A percentile compares a stretch with the other conserved stretches of the same genome.
Evolutionary conservation across 805 yeast species (phyloP).

Genomic region (Candida odintsovae): DNA sequence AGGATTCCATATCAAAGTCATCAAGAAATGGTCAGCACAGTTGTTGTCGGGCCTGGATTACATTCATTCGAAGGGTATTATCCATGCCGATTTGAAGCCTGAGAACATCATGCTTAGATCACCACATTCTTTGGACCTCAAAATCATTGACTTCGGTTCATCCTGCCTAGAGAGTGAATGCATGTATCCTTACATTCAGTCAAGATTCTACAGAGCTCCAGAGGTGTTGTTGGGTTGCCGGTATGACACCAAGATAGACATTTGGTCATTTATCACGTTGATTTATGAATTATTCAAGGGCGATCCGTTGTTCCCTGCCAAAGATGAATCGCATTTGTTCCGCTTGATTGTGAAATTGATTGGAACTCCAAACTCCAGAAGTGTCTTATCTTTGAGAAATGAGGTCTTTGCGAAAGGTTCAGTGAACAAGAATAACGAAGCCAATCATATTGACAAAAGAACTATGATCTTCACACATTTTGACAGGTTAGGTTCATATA

Average conservation of each 20-base stretch:
- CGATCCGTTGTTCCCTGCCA: slow-evolving; percentile 78
- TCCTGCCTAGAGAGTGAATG: slow-evolving; percentile 56
- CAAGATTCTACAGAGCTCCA: slow-evolving; percentile 75
- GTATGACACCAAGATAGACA: slow-evolving; percentile 77
- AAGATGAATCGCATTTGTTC: slow-evolving; percentile 75
- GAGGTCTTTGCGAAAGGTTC: slow-evolving; percentile 32
- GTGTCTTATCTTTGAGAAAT: slow-evolving; percentile 35
- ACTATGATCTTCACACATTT: slow-evolving; percentile 35
- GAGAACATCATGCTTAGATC: slow-evolving; percentile 65
- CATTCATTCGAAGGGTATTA: slow-evolving; percentile 49
- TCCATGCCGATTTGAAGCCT: slow-evolving; percentile 86
- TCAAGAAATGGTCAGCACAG: slow-evolving; percentile 45
- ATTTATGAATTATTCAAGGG: slow-evolving; percentile 88
- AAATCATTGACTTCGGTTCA: slow-evolving; percentile 79
- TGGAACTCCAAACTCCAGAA: slow-evolving; percentile 66
- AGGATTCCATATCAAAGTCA: slow-evolving; percentile 40
- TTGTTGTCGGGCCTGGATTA: slow-evolving; percentile 54
- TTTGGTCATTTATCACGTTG: slow-evolving; percentile 89
- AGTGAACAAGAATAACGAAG: slow-evolving; percentile 20
- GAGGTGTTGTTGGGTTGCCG: slow-evolving; percentile 66
- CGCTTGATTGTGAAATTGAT: slow-evolving; percentile 66
- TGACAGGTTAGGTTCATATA: slow-evolving; percentile 23
- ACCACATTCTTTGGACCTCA: slow-evolving; percentile 42
- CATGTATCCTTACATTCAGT: slow-evolving; percentile 79
- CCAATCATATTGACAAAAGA: slow-evolving; percentile 16